Evolutionary conservation across 345 rosid genomes (phyloP), one percentile per base, ranked within the genome.

Genomic region (Capsella bursapastoris): DNA sequence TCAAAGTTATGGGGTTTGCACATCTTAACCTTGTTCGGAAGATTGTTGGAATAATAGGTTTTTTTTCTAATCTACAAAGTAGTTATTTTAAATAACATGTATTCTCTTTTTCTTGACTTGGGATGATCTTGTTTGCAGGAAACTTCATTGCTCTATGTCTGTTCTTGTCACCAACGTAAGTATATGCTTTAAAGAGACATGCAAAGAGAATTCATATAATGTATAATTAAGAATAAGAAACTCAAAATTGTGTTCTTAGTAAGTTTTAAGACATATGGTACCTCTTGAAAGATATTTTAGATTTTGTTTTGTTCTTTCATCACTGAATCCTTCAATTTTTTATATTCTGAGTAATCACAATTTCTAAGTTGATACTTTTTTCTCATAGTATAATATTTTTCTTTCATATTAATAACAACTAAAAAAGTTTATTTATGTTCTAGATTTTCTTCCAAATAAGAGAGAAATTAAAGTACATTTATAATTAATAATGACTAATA

Each of bases 161-260:
- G 82, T 94, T 94, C 84, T 68, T 91, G 62, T 94, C 97, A 14
- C 98, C 98, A 2, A 80, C 74, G 98, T 91, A 87, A 87, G 97
- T 73, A 43, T 57, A 16, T 5, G 22, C 16, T 40, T 29, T 29
- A 27, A 8, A 41, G 63, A 57, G 41, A 43, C 35, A 55, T 55
- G 35, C 15, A 41, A 38, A 3, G 2, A 16, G 29, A 55, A 53
- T 40, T 55, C 40, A 56, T 10, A 43, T 2, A 12, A 12, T 34
- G 40, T 6, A 50, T 25, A 4, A 61, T 22, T 31, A 22, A 22
- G 25, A 22, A 22, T 22, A 22, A 2, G 6, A 45, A 44, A 45
- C n/a, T 29, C 55, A 64, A 56, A 13, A 2, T 40, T 62, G 9
- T 25, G 32, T 73, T 13, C 37, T 22, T 22, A 34, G 25, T 2